A percentile compares a stretch with the other conserved stretches of the same genome.
phyloP scores from a whole-genome alignment of 2,329 filamentous ascomycete genomes.

The Neofusicoccum sp. region DNA sequence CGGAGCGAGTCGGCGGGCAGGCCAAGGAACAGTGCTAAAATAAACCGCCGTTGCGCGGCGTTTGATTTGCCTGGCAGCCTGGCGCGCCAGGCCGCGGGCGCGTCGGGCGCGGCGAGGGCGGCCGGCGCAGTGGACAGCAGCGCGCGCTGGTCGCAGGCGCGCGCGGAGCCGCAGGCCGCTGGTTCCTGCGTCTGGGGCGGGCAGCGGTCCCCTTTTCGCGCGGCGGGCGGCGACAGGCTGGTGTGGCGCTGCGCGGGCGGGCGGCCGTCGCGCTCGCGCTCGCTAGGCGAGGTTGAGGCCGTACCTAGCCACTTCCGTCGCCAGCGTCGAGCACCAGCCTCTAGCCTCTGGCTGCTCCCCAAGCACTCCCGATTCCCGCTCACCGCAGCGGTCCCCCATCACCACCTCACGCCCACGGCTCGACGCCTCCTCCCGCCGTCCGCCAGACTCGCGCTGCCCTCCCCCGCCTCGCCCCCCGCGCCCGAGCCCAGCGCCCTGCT shows the following conservation, averaged over 20 bases:
- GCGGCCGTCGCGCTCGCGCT: neutral
- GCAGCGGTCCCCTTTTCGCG: constrained; percentile 5
- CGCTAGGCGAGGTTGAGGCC: constrained; percentile 5
- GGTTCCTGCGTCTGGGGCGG: constrained; percentile 3
- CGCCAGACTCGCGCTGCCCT: constrained; percentile 6
- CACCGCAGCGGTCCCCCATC: constrained; percentile 12
- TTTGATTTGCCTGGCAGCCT: constrained; percentile 4
- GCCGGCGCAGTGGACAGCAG: neutral
- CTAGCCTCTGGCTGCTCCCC: constrained; percentile 3
- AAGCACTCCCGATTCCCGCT: constrained; percentile 11
- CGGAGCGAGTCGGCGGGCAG: neutral
- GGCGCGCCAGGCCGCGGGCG: constrained; percentile 7
- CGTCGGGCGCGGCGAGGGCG: neutral
- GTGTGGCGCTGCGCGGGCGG: constrained; percentile 4
- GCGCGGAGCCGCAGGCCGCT: neutral
- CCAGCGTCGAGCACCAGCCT: constrained; percentile 3
- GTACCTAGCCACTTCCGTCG: neutral
- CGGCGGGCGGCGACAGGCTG: neutral
- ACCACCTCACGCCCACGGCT: constrained; percentile 13
- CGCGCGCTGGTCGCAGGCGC: neutral
- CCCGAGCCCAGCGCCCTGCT: constrained; percentile 4
- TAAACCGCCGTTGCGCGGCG: constrained; percentile 13
- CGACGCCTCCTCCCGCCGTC: constrained; percentile 14
- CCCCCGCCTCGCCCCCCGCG: neutral
- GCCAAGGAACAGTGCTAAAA: constrained; percentile 7